Evolutionary conservation across 1,139 yeast genomes (phyloP).

Genomic region (Suhomyces choctaworum): DNA sequence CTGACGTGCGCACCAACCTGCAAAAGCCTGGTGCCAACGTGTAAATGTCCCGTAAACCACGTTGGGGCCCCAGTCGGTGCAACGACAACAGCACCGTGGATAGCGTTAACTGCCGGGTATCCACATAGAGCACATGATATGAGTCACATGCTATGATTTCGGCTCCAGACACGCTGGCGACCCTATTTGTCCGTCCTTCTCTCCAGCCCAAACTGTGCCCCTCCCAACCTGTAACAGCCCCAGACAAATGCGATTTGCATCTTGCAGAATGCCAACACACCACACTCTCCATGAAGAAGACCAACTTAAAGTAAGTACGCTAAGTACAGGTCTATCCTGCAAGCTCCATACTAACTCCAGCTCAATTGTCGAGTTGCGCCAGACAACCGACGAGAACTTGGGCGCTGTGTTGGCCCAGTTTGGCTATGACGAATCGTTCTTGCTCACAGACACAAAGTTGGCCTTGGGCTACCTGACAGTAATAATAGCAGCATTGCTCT

Average conservation of each 20-base stretch:
- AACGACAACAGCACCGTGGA: too few species aligned
- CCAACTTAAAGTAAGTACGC: conserved; percentile 32
- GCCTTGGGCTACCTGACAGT: conserved; percentile 71
- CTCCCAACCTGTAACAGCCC: neutral
- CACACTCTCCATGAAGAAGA: conserved; percentile 23
- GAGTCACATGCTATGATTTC: too few species aligned
- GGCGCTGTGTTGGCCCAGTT: conserved; percentile 47
- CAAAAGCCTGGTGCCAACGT: conserved; percentile 1
- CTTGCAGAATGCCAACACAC: conserved; percentile 8
- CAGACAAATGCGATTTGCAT: neutral
- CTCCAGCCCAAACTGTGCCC: too few species aligned
- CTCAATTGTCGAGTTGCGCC: conserved; percentile 49
- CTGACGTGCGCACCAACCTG: conserved; percentile 3
- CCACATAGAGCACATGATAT: too few species aligned
- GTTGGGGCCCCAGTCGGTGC: too few species aligned
- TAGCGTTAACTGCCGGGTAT: too few species aligned
- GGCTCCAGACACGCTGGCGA: too few species aligned
- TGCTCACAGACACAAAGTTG: conserved; percentile 60
- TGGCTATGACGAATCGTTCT: conserved; percentile 65
- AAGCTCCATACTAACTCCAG: conserved; percentile 18
- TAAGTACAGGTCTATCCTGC: neutral
- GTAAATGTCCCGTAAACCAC: too few species aligned
- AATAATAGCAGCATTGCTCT: conserved; percentile 63
- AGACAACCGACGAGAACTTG: conserved; percentile 51
- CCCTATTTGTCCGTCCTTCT: too few species aligned